Base-by-base conservation (phyloP, 2,329 filamentous ascomycete species). In the Pseudogymnoascus sp. region DNA sequence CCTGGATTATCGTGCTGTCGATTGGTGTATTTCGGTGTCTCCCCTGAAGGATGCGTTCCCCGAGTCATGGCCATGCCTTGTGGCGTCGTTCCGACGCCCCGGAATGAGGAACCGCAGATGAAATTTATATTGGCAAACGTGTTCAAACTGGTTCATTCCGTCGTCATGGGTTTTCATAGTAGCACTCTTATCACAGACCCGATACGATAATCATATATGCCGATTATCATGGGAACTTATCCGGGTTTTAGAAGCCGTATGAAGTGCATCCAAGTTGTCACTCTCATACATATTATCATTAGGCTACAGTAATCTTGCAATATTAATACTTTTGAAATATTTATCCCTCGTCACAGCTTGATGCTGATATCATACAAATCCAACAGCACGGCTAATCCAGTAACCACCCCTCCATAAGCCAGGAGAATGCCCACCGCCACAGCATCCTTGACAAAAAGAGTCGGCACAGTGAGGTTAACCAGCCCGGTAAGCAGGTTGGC, bases 401-500 rank as follows among this genome's bases (percentile, higher is more conserved):
- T 88, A 48, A 97, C 65, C 0, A 81, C 76, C 2, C 78, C 82
- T 59, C 87, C 87, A 74, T 97, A 97, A 4, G 74, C 83, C 21
- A 91, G 74, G 66, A 99, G 74, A 35, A 97, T 85, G 0, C 74
- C 86, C 84, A 96, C 90, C 0, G 92, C 84, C 62, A 78, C 74
- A 2, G 81, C 69, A 7, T 84, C 82, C 4, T 80, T 80, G 66
- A 89, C 85, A 71, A 93, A 83, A 66, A 97, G 76, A 2, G 94
- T 99, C 39, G 88, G 87, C 61, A 97, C 75, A 3, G 87, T 90
- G 80, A 99, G 80, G 73, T 99, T 99, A 61, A 97, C 88, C 13
- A 91, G 72, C 0, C 94, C 94, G 0, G 94, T 99, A 65, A 96
- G 75, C 55, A 99, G 75, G 71, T 99, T 99, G 2, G 94, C 92